Evolutionary conservation across 208 protist species (phyloP).

Genomic region (Leishmania tropica): DNA sequence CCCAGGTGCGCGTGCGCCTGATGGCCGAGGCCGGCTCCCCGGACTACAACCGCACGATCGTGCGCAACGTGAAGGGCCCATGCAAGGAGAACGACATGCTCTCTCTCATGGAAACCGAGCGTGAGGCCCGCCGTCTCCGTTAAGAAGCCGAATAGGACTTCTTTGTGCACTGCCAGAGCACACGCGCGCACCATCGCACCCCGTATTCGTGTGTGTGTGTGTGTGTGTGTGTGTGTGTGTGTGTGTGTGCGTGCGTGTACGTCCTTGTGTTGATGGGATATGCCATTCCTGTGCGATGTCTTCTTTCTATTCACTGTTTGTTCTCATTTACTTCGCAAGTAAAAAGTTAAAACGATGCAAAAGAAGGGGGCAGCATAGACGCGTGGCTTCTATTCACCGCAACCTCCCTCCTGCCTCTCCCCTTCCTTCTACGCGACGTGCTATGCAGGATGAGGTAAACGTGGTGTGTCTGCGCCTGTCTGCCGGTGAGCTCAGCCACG

Average conservation of each 20-base stretch:
- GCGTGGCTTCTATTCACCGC: neutral
- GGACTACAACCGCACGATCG: constrained; percentile 95
- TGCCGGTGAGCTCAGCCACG: neutral
- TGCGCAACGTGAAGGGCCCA: constrained; percentile 99
- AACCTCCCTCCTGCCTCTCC: neutral
- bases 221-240: neutral
- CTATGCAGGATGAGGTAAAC: neutral
- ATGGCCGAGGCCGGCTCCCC: constrained; percentile 88
- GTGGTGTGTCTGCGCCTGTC: neutral
- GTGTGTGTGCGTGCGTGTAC: neutral
- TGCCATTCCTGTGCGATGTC: neutral
- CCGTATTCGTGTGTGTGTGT: neutral
- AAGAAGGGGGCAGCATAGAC: neutral
- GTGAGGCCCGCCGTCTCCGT: constrained; percentile 98
- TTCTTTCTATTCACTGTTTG: neutral
- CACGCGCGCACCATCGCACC: neutral
- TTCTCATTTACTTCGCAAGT: neutral
- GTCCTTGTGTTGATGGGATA: neutral
- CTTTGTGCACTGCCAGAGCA: neutral
- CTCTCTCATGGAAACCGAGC: constrained; percentile 99
- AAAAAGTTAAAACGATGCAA: neutral
- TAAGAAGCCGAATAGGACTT: neutral
- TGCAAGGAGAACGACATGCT: constrained; percentile 99
- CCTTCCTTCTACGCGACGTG: neutral
- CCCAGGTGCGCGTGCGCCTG: constrained; percentile 97